Conservation (phyloP, 306 rosid genomes). For the Parietaria judaica region DNA sequence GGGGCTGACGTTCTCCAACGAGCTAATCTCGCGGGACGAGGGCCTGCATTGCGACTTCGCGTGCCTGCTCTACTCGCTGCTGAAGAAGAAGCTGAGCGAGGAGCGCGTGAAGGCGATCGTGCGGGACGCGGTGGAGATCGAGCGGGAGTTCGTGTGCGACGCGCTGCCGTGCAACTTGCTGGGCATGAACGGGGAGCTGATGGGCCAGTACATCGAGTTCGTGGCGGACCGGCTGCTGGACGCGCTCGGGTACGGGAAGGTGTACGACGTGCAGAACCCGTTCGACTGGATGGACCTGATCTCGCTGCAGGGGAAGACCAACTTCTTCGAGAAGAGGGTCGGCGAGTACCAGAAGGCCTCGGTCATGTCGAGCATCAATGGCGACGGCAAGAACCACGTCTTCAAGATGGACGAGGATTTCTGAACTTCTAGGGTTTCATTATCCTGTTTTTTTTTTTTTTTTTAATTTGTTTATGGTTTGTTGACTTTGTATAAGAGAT, state of each 20-base stretch:
- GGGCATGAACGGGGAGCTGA: slow-evolving; percentile 69
- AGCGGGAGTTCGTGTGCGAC: slow-evolving; percentile 73
- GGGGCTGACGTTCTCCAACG: slow-evolving; percentile 71
- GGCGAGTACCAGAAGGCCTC: slow-evolving; percentile 86
- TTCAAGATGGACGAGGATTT: slow-evolving; percentile 70
- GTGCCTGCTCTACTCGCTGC: slow-evolving; percentile 46
- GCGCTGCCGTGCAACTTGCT: slow-evolving; percentile 77
- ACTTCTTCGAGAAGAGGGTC: slow-evolving; percentile 80
- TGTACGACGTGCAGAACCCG: slow-evolving; percentile 57
- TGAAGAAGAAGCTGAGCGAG: slow-evolving; percentile 38
- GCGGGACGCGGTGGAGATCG: slow-evolving; percentile 56
- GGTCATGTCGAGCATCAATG: slow-evolving; percentile 61
- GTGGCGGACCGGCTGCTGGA: slow-evolving; percentile 71
- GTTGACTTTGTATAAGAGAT: too few species aligned
- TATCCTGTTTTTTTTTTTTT: not conserved
- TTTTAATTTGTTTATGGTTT: not conserved
- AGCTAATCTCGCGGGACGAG: slow-evolving; percentile 77
- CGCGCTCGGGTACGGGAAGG: slow-evolving; percentile 49
- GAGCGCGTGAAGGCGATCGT: slow-evolving; percentile 55
- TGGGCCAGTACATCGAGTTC: slow-evolving; percentile 74
- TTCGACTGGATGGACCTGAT: slow-evolving; percentile 97
- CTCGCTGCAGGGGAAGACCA: slow-evolving; percentile 83
- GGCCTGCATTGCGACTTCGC: slow-evolving; percentile 84
- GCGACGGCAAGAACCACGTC: slow-evolving; percentile 36
- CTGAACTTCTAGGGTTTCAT: slow-evolving; percentile 4